Evolutionary conservation across 73 alveolate genomes (phyloP).

Genomic region (Paramecium pentaurelia): DNA sequence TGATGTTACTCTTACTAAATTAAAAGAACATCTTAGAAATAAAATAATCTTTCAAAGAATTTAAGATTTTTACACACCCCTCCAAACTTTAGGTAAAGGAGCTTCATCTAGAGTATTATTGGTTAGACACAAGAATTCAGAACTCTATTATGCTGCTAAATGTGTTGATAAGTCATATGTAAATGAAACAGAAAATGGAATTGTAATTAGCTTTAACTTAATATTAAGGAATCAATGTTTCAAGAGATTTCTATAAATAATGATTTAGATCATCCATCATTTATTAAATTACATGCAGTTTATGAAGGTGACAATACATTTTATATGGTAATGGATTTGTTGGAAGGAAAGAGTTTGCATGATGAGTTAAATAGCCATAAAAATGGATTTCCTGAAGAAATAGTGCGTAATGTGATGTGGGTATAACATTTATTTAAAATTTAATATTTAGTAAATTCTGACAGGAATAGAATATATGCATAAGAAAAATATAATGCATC

Average conservation of each 20-base stretch:
- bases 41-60: conserved; percentile 28
- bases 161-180: conserved; percentile 55
- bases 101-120: conserved; percentile 32
- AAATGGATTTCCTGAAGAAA: conserved; percentile 52
- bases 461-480: conserved; percentile 52
- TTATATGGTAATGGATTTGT: conserved; percentile 56
- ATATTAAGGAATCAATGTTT: conserved; percentile 43
- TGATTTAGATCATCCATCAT: conserved; percentile 51
- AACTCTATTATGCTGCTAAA: conserved; percentile 50
- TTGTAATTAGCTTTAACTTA: neutral
- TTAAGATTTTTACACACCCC: conserved; percentile 18
- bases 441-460: neutral
- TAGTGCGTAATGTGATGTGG: conserved; percentile 51
- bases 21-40: conserved; percentile 18
- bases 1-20: neutral
- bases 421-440: neutral
- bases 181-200: conserved; percentile 55
- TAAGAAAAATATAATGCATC: conserved; percentile 50
- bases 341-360: conserved; percentile 53
- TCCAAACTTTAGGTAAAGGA: conserved; percentile 23
- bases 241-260: conserved; percentile 44
- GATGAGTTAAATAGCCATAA: conserved; percentile 56
- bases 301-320: conserved; percentile 58
- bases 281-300: conserved; percentile 56
- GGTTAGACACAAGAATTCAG: conserved; percentile 47